These are phyloP conservation scores for Penicillium oxalicum DNA, from an alignment of 2,329 filamentous ascomycete genomes.

Conservation along the genomic window DNA sequence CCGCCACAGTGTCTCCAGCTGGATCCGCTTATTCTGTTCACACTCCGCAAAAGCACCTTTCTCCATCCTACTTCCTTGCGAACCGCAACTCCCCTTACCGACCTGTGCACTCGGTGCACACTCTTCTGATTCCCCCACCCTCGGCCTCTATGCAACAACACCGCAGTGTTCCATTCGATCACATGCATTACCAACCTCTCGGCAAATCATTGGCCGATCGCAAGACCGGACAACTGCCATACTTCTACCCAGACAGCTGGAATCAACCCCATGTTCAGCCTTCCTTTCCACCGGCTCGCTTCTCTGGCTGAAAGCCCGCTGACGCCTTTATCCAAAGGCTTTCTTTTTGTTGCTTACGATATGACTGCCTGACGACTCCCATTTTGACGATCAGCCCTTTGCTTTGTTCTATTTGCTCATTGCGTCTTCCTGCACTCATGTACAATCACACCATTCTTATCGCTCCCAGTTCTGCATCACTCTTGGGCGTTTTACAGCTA, in stretches of 20 bases:
- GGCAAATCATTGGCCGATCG: conserved; percentile 63
- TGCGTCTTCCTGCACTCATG: conserved; percentile 7
- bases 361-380: conserved; percentile 24
- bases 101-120: conserved; percentile 82
- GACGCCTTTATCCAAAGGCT: background rate
- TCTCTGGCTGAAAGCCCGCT: conserved; percentile 17
- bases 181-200: conserved; percentile 79
- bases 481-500: conserved; percentile 14
- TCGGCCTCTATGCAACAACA: conserved; percentile 72
- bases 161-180: conserved; percentile 56
- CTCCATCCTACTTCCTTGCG: conserved; percentile 79
- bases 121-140: conserved; percentile 81
- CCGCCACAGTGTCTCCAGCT: conserved; percentile 60
- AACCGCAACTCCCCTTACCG: conserved; percentile 89
- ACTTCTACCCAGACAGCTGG: conserved; percentile 42
- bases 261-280: conserved; percentile 31
- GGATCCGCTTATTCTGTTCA: conserved; percentile 57
- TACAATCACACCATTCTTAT: conserved; percentile 10
- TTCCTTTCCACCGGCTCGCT: conserved; percentile 27
- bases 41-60: conserved; percentile 65
- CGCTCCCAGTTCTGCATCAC: conserved; percentile 13
- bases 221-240: conserved; percentile 61
- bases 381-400: conserved; percentile 19
- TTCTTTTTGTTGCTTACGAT: conserved; percentile 17
- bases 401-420: conserved; percentile 13